Base-by-base conservation (phyloP, 169 alveolate genomes). In the Cryptosporidium viatorum region DNA sequence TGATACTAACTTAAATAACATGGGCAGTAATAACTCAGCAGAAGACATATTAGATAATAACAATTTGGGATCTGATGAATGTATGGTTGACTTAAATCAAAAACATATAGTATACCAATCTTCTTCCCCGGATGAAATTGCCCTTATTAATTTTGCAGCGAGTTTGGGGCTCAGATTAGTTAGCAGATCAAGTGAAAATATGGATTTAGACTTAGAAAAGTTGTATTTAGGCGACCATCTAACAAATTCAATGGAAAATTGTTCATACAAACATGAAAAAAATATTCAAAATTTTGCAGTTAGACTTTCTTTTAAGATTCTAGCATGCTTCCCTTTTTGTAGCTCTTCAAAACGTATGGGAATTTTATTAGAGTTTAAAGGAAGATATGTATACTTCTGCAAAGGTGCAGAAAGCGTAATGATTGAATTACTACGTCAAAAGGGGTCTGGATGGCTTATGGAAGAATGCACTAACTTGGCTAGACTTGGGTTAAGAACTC, bases 331-430 rank as follows among this genome's bases (percentile, higher is more conserved):
- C 80, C 99, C 99, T 1, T 98, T 98, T 91, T 94, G 99, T 26
- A 95, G 98, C n/a, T 99, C 97, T 41, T 94, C 98, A 10, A 98
- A 98, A 86, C 93, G 99, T 41, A 98, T 98, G 99, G 99, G 99
- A 65, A 97, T 98, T 52, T 91, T 98, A 37, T 94, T 98, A 10
- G 94, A 95, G 84, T 97, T 96, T 73, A 84, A 85, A 16, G 92
- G 93, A 0, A 96, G 91, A 69, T 86, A 94, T 62, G 69, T 91
- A 41, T 86, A 70, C 35, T 75, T 94, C 70, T 91, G 96, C 55
- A 97, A 97, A 94, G 99, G 99, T 9, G 99, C 99, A 7, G 99
- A 97, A 92, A 92, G 95, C 39, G 97, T 97, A 41, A 94, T 97
- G 96, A 93, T 96, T 33, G 94, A 95, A 69, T 91, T 95, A 21